These are phyloP conservation scores for Suillus paluster DNA, from an alignment of 768 basidiomycete species.

Conservation along the genomic window DNA sequence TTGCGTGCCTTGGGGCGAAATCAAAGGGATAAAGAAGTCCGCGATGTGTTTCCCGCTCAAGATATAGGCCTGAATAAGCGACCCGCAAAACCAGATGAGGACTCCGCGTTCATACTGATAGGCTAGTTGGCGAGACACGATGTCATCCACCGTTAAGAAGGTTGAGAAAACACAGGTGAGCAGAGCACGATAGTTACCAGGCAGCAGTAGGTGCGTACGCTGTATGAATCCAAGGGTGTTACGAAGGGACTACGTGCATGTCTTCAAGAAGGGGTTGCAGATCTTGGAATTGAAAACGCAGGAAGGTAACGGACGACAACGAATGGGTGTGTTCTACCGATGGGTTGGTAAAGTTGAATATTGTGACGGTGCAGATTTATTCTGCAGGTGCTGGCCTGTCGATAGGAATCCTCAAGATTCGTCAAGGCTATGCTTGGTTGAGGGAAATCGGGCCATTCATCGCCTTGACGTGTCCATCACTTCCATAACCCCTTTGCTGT, in stretches of 20 bases:
- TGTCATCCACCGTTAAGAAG: neutral
- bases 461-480: slow-evolving; percentile 5
- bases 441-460: neutral
- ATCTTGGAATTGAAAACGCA: neutral
- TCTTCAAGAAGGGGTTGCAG: neutral
- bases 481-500: neutral
- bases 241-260: neutral
- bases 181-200: neutral
- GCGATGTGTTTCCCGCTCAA: neutral
- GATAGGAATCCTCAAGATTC: neutral
- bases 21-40: neutral
- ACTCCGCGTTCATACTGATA: neutral
- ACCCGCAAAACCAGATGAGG: neutral
- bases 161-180: neutral
- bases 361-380: neutral
- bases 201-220: neutral
- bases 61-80: neutral
- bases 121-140: neutral
- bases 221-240: neutral
- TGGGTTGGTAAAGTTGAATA: neutral
- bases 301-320: neutral
- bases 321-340: neutral
- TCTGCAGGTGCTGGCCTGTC: neutral
- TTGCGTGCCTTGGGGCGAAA: neutral
- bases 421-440: neutral